Evolutionary conservation across 1,284 basidiomycete species (phyloP), one percentile per base, ranked within the genome.

Genomic region (Cryptococcus sp.): DNA sequence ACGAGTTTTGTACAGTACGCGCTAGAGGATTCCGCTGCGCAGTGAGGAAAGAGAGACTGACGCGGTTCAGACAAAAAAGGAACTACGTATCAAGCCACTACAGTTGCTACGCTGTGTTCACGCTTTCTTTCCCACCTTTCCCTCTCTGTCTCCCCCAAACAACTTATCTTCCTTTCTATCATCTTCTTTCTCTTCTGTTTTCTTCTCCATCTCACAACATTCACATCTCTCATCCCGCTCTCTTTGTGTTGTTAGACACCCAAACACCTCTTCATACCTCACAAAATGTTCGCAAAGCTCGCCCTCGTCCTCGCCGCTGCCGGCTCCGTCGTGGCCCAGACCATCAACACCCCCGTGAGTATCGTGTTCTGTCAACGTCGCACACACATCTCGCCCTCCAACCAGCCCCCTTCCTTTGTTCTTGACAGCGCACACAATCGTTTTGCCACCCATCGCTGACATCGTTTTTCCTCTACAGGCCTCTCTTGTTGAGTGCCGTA

Each of bases 341-440:
- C 62, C 37, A 65, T 74, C 62, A 67, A 57, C 67, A 76, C 74
- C 39, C 71, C 74, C 25, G 74, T 76, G 52, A 63, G 74, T 75
- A 17, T 8, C 15, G n/a, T 34, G 38, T 20, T 16, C 25, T 43
- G 22, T 19, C 52, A 29, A 17, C 37, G 23, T 29, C 43, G 13
- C 13, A 39, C 19, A 26, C 15, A 5, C 40, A n/a, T 43, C 51
- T 17, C 11, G 22, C 48, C 19, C 46, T 29, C 39, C 8, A 5
- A 22, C 39, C 8, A 5, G n/a, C 25, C 23, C 26, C 43, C 26
- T 45, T 19, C n/a, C 52, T 46, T 26, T 37, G 37, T 47, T 22
- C 34, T 39, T 29, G 22, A 3, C 23, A 52, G 26, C 29, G 8
- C 29, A 34, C 8, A 34, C 29, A 34, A 48, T 34, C 19, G 15